Conservation (phyloP, 1,284 basidiomycete species). For the Trichosporon inkin region DNA sequence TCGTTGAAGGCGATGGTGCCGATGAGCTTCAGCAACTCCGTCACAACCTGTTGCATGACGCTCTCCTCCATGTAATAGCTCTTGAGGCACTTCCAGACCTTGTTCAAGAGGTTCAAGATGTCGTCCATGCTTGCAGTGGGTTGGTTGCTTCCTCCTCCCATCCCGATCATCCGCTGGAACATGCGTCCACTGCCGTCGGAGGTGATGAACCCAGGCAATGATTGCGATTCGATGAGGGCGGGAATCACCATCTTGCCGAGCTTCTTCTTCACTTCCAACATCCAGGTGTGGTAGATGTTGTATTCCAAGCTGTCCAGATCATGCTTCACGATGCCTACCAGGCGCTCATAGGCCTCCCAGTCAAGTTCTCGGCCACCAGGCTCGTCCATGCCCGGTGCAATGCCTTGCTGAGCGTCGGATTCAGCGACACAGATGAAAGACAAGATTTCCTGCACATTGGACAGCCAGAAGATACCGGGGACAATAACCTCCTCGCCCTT, state of each 20-base stretch:
- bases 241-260: conserved; percentile 98
- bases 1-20: conserved; percentile 99
- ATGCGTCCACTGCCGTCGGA: conserved; percentile 82
- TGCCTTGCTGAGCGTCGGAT: conserved; percentile 95
- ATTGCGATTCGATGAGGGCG: conserved; percentile 95
- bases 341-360: conserved; percentile 93
- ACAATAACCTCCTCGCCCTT: conserved; percentile 90
- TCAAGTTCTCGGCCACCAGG: conserved; percentile 89
- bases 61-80: conserved; percentile 98
- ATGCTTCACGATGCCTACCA: conserved; percentile 96
- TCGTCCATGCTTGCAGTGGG: conserved; percentile 99
- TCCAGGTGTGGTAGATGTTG: conserved; percentile 99
- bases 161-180: conserved; percentile 79
- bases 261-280: conserved; percentile 97
- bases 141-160: conserved; percentile 64
- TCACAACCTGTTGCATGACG: conserved; percentile 94
- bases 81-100: conserved; percentile 97
- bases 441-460: conserved; percentile 99
- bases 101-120: conserved; percentile 92
- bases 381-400: conserved; percentile 93
- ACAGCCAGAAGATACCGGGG: conserved; percentile 98
- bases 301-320: conserved; percentile 98
- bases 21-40: conserved; percentile 91
- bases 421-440: conserved; percentile 99
- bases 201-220: conserved; percentile 94